These are phyloP conservation scores for Penicillium italicum DNA, from an alignment of 2,329 filamentous ascomycete species.

Conservation along the genomic window DNA sequence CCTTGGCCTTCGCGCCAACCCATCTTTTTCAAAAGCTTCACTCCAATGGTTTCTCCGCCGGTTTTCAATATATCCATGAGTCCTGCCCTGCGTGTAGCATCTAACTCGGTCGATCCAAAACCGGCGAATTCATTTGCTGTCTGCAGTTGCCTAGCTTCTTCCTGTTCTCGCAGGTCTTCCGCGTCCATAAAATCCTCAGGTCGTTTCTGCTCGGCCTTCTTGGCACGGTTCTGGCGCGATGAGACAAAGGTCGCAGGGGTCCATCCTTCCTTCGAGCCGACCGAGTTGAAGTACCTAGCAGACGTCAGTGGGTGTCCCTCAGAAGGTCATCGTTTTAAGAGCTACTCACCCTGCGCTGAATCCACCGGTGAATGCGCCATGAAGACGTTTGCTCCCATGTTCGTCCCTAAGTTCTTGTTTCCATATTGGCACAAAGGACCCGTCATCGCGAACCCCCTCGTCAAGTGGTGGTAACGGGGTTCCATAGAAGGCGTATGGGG, in stretches of 20 bases:
- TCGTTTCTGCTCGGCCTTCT: conserved; percentile 52
- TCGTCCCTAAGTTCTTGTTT: conserved; percentile 97
- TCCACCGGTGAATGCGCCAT: conserved; percentile 94
- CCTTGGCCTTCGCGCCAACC: conserved; percentile 95
- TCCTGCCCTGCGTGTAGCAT: conserved; percentile 50
- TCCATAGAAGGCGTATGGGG: conserved; percentile 75
- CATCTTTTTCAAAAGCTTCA: conserved; percentile 83
- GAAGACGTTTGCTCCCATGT: conserved; percentile 79
- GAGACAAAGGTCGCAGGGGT: conserved; percentile 88
- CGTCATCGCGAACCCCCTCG: conserved; percentile 76
- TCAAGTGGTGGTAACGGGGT: conserved; percentile 79
- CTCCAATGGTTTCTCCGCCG: conserved; percentile 79
- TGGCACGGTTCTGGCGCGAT: conserved; percentile 71
- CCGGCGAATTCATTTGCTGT: conserved; percentile 71
- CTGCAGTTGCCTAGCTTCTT: conserved; percentile 70
- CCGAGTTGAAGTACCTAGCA: conserved; percentile 88
- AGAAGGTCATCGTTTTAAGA: not conserved
- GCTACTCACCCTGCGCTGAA: conserved; percentile 83
- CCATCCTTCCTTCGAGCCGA: conserved; percentile 98
- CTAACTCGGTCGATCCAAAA: conserved; percentile 63
- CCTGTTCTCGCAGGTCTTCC: conserved; percentile 84
- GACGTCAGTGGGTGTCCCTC: conserved; percentile 8
- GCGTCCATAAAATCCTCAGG: conserved; percentile 98
- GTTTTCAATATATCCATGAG: conserved; percentile 70
- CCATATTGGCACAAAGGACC: conserved; percentile 91